Evolutionary conservation across 1,284 basidiomycete genomes (phyloP).

Genomic region (Boletus smithii): DNA sequence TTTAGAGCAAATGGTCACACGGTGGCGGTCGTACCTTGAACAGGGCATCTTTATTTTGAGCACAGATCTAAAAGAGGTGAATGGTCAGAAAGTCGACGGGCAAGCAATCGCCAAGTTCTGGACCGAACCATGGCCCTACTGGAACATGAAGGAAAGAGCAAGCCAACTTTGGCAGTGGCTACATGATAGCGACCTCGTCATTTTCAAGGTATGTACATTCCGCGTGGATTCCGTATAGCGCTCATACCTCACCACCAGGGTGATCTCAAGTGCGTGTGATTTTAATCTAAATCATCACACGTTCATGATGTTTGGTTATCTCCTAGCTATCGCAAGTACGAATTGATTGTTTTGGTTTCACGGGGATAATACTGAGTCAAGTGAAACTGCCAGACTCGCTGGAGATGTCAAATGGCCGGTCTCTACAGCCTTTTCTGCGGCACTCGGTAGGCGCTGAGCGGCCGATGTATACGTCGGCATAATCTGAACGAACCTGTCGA

Average conservation of each 20-base stretch:
- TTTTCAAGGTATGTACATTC: slow-evolving; percentile 75
- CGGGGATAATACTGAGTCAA: slow-evolving; percentile 22
- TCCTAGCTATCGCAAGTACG: slow-evolving; percentile 77
- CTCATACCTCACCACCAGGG: slow-evolving; percentile 48
- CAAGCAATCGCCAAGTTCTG: slow-evolving; percentile 63
- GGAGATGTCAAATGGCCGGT: slow-evolving; percentile 89
- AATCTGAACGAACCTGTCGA: slow-evolving; percentile 4
- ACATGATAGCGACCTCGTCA: slow-evolving; percentile 69
- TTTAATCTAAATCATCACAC: background rate
- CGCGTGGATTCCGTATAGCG: background rate
- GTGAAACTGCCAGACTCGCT: slow-evolving; percentile 59
- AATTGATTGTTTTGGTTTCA: slow-evolving; percentile 23
- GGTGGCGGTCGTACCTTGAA: slow-evolving; percentile 74
- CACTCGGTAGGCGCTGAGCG: slow-evolving; percentile 59
- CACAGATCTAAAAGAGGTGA: slow-evolving; percentile 47
- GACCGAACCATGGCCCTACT: slow-evolving; percentile 82
- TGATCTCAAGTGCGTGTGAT: slow-evolving; percentile 73
- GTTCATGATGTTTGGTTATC: slow-evolving; percentile 1
- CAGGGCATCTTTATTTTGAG: slow-evolving; percentile 64
- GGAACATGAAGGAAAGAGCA: slow-evolving; percentile 67
- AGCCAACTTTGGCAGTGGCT: slow-evolving; percentile 60
- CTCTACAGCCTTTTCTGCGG: slow-evolving; percentile 74
- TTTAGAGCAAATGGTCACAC: slow-evolving; percentile 59
- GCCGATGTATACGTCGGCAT: background rate
- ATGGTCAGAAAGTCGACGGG: slow-evolving; percentile 11